Evolutionary conservation across 176 grass and related monocot genomes (phyloP), one percentile per base, ranked within the genome.

Genomic region (Paspalum notatum): DNA sequence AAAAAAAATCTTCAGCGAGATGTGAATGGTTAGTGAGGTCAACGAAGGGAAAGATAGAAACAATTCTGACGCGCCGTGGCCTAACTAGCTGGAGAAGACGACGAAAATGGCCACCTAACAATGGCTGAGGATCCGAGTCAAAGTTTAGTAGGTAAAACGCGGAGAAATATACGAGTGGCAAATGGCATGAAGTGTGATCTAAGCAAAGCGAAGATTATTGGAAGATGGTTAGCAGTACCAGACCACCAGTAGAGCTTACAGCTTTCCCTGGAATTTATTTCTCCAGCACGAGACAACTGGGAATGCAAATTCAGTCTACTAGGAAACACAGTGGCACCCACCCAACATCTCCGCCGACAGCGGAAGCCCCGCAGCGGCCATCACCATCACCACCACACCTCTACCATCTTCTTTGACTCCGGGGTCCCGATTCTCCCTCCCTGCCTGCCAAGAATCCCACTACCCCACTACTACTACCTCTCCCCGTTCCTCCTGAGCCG

Each of bases 271-370:
- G 58, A 65, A 41, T 65, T 65, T 65, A 18, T 65, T 40, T 40
- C 5, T 40, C 37, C 3, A 65, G 62, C 15, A 65, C 37, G 14
- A 18, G 40, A 40, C 62, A 37, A 20, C 62, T 18, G 62, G 37
- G 62, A 65, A 65, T 32, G 37, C 32, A 65, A 41, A 45, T 12
- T 66, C 64, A 7, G 21, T 42, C 43, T 46, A 12, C 21, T 25
- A 3, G 43, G 11, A 46, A 46, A 46, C 65, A 6, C 41, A 45
- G 60, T 56, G 40, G 17, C 77, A 80, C 67, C 56, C 47, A 79
- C 84, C 61, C 62, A 17, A 21, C 61, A 14, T 4, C 41, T 37
- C 72, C 25, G 49, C 77, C 40, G 61, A 80, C 84, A 86, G 68
- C 76, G 56, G 72, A 57, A 12, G 71, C 27, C 80, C 8, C 9